Evolutionary conservation across 2,329 filamentous ascomycete genomes (phyloP).

Genomic region (Keithomyces neogunnii): DNA sequence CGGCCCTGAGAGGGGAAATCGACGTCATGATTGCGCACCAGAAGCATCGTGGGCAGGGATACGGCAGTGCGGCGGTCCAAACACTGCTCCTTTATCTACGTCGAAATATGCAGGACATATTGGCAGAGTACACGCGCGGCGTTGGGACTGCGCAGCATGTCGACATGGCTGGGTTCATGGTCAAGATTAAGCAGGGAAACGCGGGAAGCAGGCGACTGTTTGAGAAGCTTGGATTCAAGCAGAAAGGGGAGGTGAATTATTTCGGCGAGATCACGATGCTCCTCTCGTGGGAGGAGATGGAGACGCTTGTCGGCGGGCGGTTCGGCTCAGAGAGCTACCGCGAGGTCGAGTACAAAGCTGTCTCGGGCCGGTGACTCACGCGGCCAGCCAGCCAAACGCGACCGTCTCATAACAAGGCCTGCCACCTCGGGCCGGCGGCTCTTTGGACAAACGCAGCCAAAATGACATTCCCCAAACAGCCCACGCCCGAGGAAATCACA

Average conservation of each 20-base stretch:
- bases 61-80: constrained; percentile 56
- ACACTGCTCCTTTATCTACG: constrained; percentile 63
- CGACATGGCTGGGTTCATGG: constrained; percentile 33
- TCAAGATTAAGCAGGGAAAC: constrained; percentile 52
- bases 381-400: too few species aligned
- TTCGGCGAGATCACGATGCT: constrained; percentile 51
- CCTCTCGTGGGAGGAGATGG: constrained; percentile 23
- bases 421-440: too few species aligned
- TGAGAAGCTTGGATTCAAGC: constrained; percentile 39
- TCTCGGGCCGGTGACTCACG: background rate
- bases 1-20: constrained; percentile 56
- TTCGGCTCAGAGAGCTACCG: constrained; percentile 13
- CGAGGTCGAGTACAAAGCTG: constrained; percentile 15
- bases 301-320: constrained; percentile 15
- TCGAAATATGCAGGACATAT: constrained; percentile 41
- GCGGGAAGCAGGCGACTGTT: constrained; percentile 43
- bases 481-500: constrained; percentile 12
- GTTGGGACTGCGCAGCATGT: constrained; percentile 1
- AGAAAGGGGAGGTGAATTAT: constrained; percentile 46
- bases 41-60: constrained; percentile 49
- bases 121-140: constrained; percentile 34
- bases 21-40: constrained; percentile 76
- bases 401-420: too few species aligned
- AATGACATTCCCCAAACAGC: background rate
- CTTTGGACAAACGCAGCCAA: too few species aligned